A percentile compares a stretch with the other conserved stretches of the same genome.
phyloP scores from a whole-genome alignment of 352 stramenopile species.

The Albugo candida region DNA sequence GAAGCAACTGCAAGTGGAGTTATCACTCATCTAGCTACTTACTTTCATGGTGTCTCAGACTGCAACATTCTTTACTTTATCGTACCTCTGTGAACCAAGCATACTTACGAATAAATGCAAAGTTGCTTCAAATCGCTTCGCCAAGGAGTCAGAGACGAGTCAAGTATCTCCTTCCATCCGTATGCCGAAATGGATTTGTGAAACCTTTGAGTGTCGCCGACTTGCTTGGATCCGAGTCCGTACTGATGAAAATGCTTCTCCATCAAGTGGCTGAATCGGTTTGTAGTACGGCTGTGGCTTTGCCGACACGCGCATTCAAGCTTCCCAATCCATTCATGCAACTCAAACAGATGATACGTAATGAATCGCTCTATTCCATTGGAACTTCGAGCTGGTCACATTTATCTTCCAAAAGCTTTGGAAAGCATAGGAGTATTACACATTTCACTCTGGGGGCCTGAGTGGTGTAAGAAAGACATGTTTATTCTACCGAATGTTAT shows the following conservation, averaged over 20 bases:
- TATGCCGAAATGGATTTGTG: constrained; percentile 53
- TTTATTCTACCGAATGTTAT: constrained; percentile 51
- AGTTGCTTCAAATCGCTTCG: constrained; percentile 54
- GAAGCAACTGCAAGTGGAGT: constrained; percentile 63
- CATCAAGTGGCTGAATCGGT: constrained; percentile 77
- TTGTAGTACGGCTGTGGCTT: constrained; percentile 47
- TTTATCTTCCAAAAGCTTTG: constrained; percentile 52
- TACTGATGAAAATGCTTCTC: constrained; percentile 64
- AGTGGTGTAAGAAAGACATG: constrained; percentile 36
- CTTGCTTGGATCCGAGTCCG: constrained; percentile 58
- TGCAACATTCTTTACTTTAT: constrained; percentile 29
- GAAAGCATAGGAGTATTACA: constrained; percentile 68
- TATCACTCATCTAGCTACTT: constrained; percentile 41
- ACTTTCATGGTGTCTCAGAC: constrained; percentile 70
- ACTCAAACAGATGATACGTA: constrained; percentile 12
- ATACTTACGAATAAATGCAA: constrained; percentile 59
- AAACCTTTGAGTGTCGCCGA: constrained; percentile 37
- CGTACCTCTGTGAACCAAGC: constrained; percentile 30
- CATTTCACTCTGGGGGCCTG: constrained; percentile 35
- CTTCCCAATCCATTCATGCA: constrained; percentile 7
- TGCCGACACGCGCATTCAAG: constrained; percentile 31
- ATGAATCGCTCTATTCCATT: constrained; percentile 67
- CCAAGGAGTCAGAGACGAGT: constrained; percentile 64
- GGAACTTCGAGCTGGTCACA: constrained; percentile 58
- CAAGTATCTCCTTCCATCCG: constrained; percentile 46